Conservation (phyloP, 140 eudicot species). For the Ambrosia hybrid region DNA sequence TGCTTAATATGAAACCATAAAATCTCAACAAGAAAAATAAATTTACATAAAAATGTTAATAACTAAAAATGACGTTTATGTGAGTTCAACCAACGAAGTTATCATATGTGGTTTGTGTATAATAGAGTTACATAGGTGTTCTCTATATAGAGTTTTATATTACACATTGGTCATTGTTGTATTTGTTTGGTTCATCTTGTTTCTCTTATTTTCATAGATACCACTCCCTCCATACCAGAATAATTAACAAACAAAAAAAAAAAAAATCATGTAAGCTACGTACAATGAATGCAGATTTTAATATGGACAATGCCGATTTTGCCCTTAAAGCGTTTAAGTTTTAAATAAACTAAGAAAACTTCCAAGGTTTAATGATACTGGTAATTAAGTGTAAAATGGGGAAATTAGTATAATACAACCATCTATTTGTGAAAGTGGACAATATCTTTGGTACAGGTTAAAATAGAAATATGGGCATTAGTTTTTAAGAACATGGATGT, state of each 20-base stretch:
- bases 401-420: background rate
- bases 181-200: slow-evolving; percentile 1
- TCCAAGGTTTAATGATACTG: background rate
- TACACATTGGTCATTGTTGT: background rate
- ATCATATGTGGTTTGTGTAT: background rate
- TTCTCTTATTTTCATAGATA: background rate
- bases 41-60: background rate
- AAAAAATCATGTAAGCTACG: background rate
- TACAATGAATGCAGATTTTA: background rate
- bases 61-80: background rate
- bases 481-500: background rate
- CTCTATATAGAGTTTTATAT: too few relatives aligned
- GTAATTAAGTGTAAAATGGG: background rate
- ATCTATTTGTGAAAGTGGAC: background rate
- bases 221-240: background rate
- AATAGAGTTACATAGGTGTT: too few relatives aligned
- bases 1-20: background rate
- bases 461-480: background rate
- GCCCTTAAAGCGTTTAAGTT: background rate
- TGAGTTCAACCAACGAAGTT: background rate
- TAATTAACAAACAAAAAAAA: background rate
- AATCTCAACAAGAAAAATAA: background rate
- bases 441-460: slow-evolving; percentile 1
- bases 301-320: background rate
- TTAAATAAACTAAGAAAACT: background rate